These are phyloP conservation scores for Tolypocladium amazonense DNA, from an alignment of 2,329 filamentous ascomycete genomes.

Conservation along the genomic window DNA sequence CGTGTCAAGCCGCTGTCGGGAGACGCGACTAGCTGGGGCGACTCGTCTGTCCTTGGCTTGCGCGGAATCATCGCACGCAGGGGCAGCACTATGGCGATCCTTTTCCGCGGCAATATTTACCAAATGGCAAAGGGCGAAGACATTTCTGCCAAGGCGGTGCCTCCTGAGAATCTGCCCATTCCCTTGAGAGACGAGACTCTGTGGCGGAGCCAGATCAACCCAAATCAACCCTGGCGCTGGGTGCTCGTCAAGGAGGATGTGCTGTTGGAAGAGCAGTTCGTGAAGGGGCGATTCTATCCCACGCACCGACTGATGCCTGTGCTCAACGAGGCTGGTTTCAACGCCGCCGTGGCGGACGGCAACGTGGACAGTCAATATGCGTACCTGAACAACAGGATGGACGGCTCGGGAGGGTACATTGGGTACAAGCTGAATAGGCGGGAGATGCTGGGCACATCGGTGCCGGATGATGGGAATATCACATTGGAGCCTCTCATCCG, in stretches of 20 bases:
- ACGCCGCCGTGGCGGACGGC: constrained; percentile 24
- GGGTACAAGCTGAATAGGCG: constrained; percentile 28
- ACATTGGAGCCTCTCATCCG: constrained; percentile 23
- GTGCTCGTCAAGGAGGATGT: constrained; percentile 32
- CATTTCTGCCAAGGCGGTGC: constrained; percentile 14
- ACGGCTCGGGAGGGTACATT: constrained; percentile 27
- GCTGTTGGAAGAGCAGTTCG: constrained; percentile 33
- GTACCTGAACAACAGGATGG: constrained; percentile 43
- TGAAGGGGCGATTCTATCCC: constrained; percentile 49
- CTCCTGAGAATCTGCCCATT: constrained; percentile 28
- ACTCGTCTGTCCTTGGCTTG: constrained; percentile 25
- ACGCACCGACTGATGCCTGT: constrained; percentile 41
- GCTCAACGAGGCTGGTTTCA: constrained; percentile 28
- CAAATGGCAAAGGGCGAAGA: constrained; percentile 18
- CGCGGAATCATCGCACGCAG: constrained; percentile 27
- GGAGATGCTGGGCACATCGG: constrained; percentile 32
- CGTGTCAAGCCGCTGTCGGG: constrained; percentile 31
- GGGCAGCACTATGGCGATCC: constrained; percentile 22
- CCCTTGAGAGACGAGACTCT: constrained; percentile 27
- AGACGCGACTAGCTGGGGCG: constrained; percentile 22
- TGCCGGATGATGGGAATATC: constrained; percentile 24
- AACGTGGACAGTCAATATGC: constrained; percentile 32
- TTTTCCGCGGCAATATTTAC: constrained; percentile 31
- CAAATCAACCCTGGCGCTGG: constrained; percentile 24
- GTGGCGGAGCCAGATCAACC: constrained; percentile 26